Base-by-base conservation (phyloP, 2,329 filamentous ascomycete genomes). In the Neurospora crassa region DNA sequence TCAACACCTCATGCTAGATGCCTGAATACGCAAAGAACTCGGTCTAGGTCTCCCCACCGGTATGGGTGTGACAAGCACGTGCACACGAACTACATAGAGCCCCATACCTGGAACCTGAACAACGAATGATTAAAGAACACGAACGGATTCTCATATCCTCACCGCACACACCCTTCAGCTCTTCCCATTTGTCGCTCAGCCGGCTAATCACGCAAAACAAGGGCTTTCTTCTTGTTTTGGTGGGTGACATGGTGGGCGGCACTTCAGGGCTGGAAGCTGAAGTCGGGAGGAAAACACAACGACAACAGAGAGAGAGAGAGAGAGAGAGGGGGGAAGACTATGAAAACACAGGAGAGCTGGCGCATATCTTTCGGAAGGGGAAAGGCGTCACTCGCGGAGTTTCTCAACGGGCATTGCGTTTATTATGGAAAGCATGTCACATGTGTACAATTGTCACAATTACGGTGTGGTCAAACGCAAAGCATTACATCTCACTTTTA, bases 1-100 rank as follows among this genome's bases (percentile, higher is more conserved):
- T 89, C 77, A 88, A 90, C 78, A 87, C 86, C 77, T 80, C 76
- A 73, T 94, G 91, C 83, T 89, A 89, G 84, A 34, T 2, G 29
- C 8, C 29, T 2, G 53, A 63, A 7, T 5, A 63, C 2, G 29
- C 7, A 18, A 6, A n/a, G 16, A 10, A 16, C 14, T 37, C 24
- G 53, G 29, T 37, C 24, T 37, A 63, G 53, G 53, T 63, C 16
- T 63, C 14, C 29, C 18, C 14, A 8, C 24, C 16, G 53, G 53
- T 63, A 63, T 37, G 53, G 53, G 24, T 37, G 53, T 3, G 53
- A 37, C 53, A 63, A 63, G 53, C 53, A 34, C 53, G 14, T 63
- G 53, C 24, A 63, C 24, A 63, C 53, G 14, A 37, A 34, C 53
- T n/a, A 63, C 53, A 63, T 18, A 63, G 8, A 18, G 53, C 16